Evolutionary conservation across 106 monocot species (phyloP), one percentile per base, ranked within the genome.

Genomic region (Phalaenopsis equestris): DNA sequence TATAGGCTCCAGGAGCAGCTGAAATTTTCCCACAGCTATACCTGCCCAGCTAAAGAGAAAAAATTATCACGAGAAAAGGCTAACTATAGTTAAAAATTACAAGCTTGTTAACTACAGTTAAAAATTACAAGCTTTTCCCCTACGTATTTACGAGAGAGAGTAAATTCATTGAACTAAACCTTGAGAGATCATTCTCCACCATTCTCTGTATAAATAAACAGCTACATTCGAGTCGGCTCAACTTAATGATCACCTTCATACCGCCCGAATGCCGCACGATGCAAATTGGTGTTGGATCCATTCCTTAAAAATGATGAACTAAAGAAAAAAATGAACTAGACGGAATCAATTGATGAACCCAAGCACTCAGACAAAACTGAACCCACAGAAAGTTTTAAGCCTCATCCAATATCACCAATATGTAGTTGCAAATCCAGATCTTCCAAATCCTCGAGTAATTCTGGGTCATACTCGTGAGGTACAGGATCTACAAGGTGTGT

Each of bases 361-460:
- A 52, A 52, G 52, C 52, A 15, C 52, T 52, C 52, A 12, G 0
- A 12, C 52, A 52, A 52, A 12, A 52, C 12, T 12, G 52, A 3
- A 52, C 52, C 52, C 52, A 52, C 52, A 52, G 2, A 52, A 61
- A 21, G 18, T n/a, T 9, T 61, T 16, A 67, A 10, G 45, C 17
- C 48, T 90, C 87, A 95, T 84, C 92, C 92, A 81, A 95, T 73
- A 47, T 95, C 95, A 49, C 81, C 83, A 45, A 86, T 58, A 81
- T 92, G 86, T 24, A 36, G 52, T 12, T 86, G 42, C 23, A 84
- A 83, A 15, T 87, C 88, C 8, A 90, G 52, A 55, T 92, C 87
- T 43, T 87, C 86, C 21, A 92, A 86, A 37, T 80, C 88, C 49
- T 72, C 65, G 55, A 81, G 57, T 30, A 95, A 85, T 42, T 79